phyloP scores from a whole-genome alignment of 2,329 filamentous ascomycete species.

The Penicillium sp. region DNA sequence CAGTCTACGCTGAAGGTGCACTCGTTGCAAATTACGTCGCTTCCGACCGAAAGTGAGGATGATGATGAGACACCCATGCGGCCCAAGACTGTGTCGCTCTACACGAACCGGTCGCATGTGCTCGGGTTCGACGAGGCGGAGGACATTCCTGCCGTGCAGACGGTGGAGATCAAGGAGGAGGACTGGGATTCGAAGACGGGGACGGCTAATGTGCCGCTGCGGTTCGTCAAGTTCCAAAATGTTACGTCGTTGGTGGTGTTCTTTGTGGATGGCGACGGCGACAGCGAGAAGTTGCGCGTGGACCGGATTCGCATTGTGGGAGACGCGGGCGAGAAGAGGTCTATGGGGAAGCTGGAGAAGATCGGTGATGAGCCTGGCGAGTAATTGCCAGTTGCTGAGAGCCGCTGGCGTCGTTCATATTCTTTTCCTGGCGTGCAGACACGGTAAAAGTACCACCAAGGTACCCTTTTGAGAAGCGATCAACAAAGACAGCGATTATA shows the following conservation, averaged over 20 bases:
- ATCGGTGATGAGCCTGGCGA: conserved; percentile 72
- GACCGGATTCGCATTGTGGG: conserved; percentile 66
- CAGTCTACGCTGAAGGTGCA: conserved; percentile 85
- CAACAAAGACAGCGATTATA: neutral
- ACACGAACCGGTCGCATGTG: conserved; percentile 83
- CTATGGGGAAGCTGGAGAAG: conserved; percentile 95
- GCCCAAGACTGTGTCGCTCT: conserved; percentile 79
- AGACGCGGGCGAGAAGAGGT: conserved; percentile 85
- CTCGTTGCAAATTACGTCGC: conserved; percentile 79
- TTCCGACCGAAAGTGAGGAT: conserved; percentile 54
- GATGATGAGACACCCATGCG: conserved; percentile 76
- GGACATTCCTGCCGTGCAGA: conserved; percentile 76
- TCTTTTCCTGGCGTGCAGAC: neutral
- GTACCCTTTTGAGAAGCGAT: neutral
- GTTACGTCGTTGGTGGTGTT: conserved; percentile 84
- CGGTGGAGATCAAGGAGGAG: conserved; percentile 66
- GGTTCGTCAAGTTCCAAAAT: conserved; percentile 97
- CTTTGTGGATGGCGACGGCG: conserved; percentile 79
- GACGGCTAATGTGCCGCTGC: conserved; percentile 69
- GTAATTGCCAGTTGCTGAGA: conserved; percentile 33
- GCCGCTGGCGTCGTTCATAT: neutral
- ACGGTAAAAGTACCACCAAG: neutral
- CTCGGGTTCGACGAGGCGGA: conserved; percentile 95
- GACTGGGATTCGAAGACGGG: conserved; percentile 77
- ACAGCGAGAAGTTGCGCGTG: conserved; percentile 80